phyloP scores from a whole-genome alignment of 2,329 filamentous ascomycete genomes.

The Talaromyces sp. region DNA sequence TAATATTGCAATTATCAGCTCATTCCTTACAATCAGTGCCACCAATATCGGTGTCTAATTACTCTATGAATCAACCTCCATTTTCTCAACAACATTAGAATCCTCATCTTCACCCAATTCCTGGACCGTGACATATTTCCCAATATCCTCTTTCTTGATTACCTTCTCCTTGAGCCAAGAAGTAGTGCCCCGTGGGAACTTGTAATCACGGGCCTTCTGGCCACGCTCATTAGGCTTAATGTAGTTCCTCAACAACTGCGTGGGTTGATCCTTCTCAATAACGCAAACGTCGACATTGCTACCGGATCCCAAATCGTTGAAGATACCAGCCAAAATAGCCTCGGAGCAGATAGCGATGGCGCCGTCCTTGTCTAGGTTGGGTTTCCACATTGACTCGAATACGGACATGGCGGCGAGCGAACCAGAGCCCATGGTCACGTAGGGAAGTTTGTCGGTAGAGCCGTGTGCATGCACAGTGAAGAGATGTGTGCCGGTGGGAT shows the following conservation, averaged over 20 bases:
- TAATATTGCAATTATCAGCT: not conserved
- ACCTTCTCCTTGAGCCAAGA: conserved; percentile 94
- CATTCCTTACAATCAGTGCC: not conserved
- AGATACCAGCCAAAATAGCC: conserved; percentile 94
- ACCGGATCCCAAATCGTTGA: conserved; percentile 95
- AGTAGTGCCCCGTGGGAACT: conserved; percentile 87
- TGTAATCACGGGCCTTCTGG: conserved; percentile 89
- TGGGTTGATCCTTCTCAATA: conserved; percentile 94
- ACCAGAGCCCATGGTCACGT: conserved; percentile 98
- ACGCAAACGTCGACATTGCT: conserved; percentile 97
- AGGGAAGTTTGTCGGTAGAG: conserved; percentile 96
- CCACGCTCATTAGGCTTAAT: conserved; percentile 88
- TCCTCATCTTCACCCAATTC: conserved; percentile 72
- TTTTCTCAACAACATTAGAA: conserved; percentile 57
- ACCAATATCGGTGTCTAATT: not conserved
- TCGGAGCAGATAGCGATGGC: conserved; percentile 80
- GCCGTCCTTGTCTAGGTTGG: conserved; percentile 69
- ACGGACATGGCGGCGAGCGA: conserved; percentile 96
- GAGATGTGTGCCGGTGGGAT: conserved; percentile 89
- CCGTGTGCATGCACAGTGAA: conserved; percentile 99
- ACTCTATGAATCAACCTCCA: conserved; percentile 56
- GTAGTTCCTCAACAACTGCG: conserved; percentile 79
- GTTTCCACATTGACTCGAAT: conserved; percentile 95
- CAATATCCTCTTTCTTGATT: conserved; percentile 88
- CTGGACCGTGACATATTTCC: conserved; percentile 88